Conservation (phyloP, 163 green algal genomes). For the Picocystis sp. region DNA sequence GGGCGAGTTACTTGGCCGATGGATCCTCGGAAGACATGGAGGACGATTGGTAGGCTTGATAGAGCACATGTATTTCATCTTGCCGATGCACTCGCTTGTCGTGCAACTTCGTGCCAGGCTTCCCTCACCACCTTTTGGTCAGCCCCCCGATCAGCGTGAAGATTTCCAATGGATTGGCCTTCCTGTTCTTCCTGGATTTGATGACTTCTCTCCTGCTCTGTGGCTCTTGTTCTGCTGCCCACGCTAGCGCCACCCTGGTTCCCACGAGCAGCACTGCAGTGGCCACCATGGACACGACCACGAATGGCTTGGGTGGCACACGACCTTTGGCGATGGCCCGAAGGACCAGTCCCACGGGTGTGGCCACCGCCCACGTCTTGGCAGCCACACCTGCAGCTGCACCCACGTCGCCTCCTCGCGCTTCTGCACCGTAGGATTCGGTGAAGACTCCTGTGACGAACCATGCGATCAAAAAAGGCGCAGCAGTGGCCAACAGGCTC, state of each 20-base stretch:
- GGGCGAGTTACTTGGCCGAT: constrained; percentile 24
- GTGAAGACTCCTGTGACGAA: neutral
- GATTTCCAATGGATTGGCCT: constrained; percentile 63
- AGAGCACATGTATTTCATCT: neutral
- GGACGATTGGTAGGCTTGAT: constrained; percentile 5
- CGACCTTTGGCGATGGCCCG: constrained; percentile 35
- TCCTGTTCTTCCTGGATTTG: constrained; percentile 23
- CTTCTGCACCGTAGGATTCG: neutral
- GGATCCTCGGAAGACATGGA: constrained; percentile 4
- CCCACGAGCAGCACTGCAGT: constrained; percentile 60
- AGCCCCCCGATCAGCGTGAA: constrained; percentile 35
- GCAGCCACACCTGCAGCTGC: constrained; percentile 14
- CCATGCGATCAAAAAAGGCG: neutral
- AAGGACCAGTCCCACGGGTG: constrained; percentile 44
- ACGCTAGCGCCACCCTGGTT: constrained; percentile 47
- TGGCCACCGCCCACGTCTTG: constrained; percentile 39
- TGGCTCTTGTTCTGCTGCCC: constrained; percentile 17
- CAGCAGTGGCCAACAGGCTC: neutral
- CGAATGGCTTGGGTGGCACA: constrained; percentile 52
- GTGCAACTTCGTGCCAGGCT: too few relatives aligned
- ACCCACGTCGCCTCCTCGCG: neutral
- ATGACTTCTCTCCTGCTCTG: too few relatives aligned
- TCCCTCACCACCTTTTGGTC: too few relatives aligned
- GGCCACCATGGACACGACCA: constrained; percentile 40
- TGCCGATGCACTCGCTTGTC: neutral